Evolutionary conservation across 306 rosid genomes (phyloP).

Genomic region (Fagus sylvatica): DNA sequence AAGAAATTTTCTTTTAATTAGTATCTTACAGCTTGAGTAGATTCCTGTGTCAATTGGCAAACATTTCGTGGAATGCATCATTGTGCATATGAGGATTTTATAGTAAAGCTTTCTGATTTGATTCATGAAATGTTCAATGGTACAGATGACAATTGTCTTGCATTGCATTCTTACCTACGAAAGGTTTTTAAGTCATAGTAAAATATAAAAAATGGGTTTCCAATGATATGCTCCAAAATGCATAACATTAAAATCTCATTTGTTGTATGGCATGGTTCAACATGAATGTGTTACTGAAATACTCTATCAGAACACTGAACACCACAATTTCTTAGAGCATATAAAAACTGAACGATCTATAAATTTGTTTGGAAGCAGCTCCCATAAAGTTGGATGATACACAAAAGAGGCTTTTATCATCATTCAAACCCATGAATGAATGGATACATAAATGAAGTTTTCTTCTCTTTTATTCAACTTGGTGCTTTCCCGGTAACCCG

Average conservation of each 20-base stretch:
- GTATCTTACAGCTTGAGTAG: constrained; percentile 28
- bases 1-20: background rate
- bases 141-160: constrained; percentile 6
- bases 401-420: constrained; percentile 29
- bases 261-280: background rate
- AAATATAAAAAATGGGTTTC: no score
- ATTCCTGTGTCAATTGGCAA: constrained; percentile 15
- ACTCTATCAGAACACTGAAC: background rate
- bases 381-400: constrained; percentile 41
- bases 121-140: constrained; percentile 31
- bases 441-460: constrained; percentile 31
- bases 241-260: background rate
- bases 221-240: background rate
- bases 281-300: constrained; percentile 1
- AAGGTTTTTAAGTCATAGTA: no score
- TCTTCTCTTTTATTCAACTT: constrained; percentile 29
- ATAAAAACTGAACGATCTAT: constrained; percentile 42
- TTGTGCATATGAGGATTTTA: constrained; percentile 54
- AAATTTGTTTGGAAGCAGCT: constrained; percentile 35
- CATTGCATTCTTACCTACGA: background rate
- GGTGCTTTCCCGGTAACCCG: constrained; percentile 78
- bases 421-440: constrained; percentile 31
- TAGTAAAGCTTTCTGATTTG: constrained; percentile 30
- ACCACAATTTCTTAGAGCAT: constrained; percentile 18
- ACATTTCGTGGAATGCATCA: constrained; percentile 29